phyloP scores from a whole-genome alignment of 2,329 filamentous ascomycete genomes.

The Colletotrichum limetticola region DNA sequence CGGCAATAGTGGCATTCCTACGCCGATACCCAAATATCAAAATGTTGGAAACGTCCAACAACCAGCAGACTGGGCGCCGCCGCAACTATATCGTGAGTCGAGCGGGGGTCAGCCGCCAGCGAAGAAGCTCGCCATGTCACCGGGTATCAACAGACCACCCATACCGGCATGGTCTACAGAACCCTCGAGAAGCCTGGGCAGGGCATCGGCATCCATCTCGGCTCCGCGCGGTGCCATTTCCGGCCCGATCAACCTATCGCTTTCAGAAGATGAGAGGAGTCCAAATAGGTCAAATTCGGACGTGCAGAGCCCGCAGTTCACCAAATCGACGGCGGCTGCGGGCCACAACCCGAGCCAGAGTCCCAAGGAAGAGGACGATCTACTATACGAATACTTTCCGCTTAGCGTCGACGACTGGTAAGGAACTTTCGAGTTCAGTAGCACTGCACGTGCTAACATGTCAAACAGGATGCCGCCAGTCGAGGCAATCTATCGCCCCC shows the following conservation, averaged over 20 bases:
- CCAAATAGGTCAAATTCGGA: slow-evolving; percentile 63
- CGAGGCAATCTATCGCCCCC: slow-evolving; percentile 89
- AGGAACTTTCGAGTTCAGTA: not conserved
- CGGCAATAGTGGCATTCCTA: slow-evolving; percentile 31
- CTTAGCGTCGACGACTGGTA: slow-evolving; percentile 89
- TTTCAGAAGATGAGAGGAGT: slow-evolving; percentile 70
- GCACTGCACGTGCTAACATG: slow-evolving; percentile 37
- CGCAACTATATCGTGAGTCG: slow-evolving; percentile 49
- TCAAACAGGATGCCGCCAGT: slow-evolving; percentile 80
- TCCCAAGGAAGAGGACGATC: slow-evolving; percentile 80
- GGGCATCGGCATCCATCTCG: slow-evolving; percentile 5
- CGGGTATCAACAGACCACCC: slow-evolving; percentile 61
- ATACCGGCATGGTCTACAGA: slow-evolving; percentile 62
- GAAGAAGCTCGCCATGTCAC: slow-evolving; percentile 65
- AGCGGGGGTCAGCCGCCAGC: slow-evolving; percentile 57
- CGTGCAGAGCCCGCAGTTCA: slow-evolving; percentile 60
- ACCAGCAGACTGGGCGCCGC: slow-evolving; percentile 57
- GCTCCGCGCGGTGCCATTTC: slow-evolving; percentile 41
- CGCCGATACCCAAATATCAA: slow-evolving; percentile 40
- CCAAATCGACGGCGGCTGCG: slow-evolving; percentile 48
- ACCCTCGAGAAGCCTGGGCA: slow-evolving; percentile 33
- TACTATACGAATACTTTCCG: slow-evolving; percentile 95
- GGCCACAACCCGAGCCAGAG: slow-evolving; percentile 62
- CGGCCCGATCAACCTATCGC: slow-evolving; percentile 61
- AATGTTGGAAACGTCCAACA: slow-evolving; percentile 48